Evolutionary conservation across 1,139 yeast genomes (phyloP), one percentile per base, ranked within the genome.

Genomic region (Candida gigantensis): DNA sequence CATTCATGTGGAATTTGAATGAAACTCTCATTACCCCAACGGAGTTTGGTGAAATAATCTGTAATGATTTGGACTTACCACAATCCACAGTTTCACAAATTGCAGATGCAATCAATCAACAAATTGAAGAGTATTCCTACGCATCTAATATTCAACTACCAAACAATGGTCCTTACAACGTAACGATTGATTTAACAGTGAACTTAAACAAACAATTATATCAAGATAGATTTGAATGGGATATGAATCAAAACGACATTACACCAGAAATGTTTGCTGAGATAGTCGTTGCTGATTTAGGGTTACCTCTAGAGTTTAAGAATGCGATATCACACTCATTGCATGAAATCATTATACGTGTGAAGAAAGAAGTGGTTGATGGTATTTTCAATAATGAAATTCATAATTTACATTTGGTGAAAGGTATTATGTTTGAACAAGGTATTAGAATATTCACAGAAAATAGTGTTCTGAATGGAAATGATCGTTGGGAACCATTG

Each of bases 171-270:
- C 84, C 80, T 24, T 78, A 78, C 44, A 94, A 85, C 50, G 95
- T 87, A 4, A 74, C 92, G 5, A 76, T 92, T 28, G 87, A 88
- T 46, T 62, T 92, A 35, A 82, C 94, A 10, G 89, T 94, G 28
- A 88, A 84, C 55, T 68, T 92, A 44, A 89, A 89, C 50, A 86
- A 86, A 53, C 83, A 82, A 51, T 72, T 90, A 33, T 88, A 84
- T 52, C 96, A 90, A 51, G 99, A 92, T 62, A 84, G 86, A 55
- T 84, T 92, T 48, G 98, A 92, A 59, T 92, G 98, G 97, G 95
- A 92, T 55, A 67, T 92, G 42, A 70, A 65, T 19, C 80, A 81
- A 45, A 68, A 72, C n/a, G 65, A 71, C 1, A 58, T 84, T 5
- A 79, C 94, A 0, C 97, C 98, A 0, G 96, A 89, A 55, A 66